Evolutionary conservation across 192 early-diverging fungal species (phyloP).

Genomic region (Umbelopsis vinacea): DNA sequence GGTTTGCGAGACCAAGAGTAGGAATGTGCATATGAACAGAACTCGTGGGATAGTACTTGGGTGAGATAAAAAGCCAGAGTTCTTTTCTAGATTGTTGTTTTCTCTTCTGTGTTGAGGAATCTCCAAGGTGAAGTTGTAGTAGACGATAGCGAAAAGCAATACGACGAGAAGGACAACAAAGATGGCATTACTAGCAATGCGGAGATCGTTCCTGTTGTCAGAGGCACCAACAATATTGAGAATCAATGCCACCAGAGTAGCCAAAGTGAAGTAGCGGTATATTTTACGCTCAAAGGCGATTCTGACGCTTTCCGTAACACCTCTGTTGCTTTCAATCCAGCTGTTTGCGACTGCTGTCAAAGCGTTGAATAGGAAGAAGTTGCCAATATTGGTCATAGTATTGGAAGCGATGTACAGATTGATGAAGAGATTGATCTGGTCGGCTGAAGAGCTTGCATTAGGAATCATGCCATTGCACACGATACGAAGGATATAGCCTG

Average conservation of each 20-base stretch:
- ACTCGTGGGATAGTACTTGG: neutral
- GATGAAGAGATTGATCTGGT: conserved; percentile 9
- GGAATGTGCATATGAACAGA: neutral
- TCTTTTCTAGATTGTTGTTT: neutral
- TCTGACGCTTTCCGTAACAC: neutral
- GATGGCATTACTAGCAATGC: conserved; percentile 5
- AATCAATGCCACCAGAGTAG: conserved; percentile 11
- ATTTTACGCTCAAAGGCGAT: neutral
- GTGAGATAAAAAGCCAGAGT: neutral
- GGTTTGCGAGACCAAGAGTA: conserved; percentile 2
- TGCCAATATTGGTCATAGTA: neutral
- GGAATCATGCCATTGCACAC: conserved; percentile 5
- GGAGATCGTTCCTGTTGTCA: neutral
- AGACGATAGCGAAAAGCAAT: neutral
- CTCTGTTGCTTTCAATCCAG: neutral
- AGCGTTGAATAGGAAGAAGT: conserved; percentile 22
- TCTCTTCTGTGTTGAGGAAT: neutral
- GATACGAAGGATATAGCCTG: conserved; percentile 20
- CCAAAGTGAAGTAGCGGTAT: conserved; percentile 16
- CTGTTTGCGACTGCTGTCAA: neutral
- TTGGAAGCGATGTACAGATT: conserved; percentile 22
- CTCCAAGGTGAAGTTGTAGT: neutral
- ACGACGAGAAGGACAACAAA: conserved; percentile 13
- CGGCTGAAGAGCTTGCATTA: neutral
- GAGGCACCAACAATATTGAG: conserved; percentile 1